A percentile compares a stretch with the other conserved stretches of the same genome.
Evolutionary conservation across 2,329 filamentous ascomycete species (phyloP).

Genomic region (Pyricularia pennisetigena): DNA sequence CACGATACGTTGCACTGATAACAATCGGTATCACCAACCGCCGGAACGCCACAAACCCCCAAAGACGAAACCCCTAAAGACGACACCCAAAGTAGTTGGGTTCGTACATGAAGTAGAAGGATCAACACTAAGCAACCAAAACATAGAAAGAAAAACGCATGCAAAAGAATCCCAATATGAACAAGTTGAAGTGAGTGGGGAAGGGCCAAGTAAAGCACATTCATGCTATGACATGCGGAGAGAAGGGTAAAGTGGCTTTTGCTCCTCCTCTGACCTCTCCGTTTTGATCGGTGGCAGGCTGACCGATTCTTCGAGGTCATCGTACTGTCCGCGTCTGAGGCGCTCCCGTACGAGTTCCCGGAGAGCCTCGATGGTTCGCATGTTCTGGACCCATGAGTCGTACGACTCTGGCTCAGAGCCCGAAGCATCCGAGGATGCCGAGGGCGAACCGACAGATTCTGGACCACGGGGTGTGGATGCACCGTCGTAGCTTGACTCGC

Average conservation of each 20-base stretch:
- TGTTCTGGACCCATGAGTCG: constrained; percentile 56
- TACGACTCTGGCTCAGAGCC: constrained; percentile 50
- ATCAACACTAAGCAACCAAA: background rate
- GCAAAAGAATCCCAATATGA: background rate
- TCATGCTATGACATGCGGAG: background rate
- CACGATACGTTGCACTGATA: background rate
- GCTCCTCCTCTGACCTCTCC: background rate
- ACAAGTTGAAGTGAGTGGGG: background rate
- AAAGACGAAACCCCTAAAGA: background rate
- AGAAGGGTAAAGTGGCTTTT: constrained; percentile 9
- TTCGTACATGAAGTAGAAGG: background rate
- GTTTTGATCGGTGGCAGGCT: constrained; percentile 22
- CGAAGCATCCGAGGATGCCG: constrained; percentile 40
- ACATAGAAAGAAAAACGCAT: background rate
- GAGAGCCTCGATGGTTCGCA: constrained; percentile 53
- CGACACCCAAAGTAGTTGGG: background rate
- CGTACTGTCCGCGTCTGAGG: constrained; percentile 46
- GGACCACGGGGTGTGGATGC: constrained; percentile 33
- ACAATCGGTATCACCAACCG: background rate
- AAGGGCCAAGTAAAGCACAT: background rate
- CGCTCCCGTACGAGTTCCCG: constrained; percentile 47
- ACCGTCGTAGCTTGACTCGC: constrained; percentile 16
- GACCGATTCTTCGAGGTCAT: constrained; percentile 20
- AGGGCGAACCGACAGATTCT: constrained; percentile 42
- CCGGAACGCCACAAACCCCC: background rate